Evolutionary conservation across 129 eudicot genomes (phyloP).

Genomic region (Rutidosis leptorrhynchoides): DNA sequence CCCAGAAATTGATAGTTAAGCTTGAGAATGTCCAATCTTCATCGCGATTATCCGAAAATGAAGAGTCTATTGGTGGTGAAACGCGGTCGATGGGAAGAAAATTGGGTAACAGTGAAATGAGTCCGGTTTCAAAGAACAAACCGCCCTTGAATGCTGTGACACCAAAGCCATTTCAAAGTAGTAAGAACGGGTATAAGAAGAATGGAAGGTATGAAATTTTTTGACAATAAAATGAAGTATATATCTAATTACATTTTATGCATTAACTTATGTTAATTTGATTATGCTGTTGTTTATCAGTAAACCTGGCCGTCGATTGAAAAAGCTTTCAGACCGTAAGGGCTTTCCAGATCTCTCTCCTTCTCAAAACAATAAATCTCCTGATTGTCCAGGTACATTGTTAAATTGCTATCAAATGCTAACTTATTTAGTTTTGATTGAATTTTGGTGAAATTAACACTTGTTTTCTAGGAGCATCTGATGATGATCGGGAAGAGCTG

Average conservation of each 20-base stretch:
- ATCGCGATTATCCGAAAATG: constrained; percentile 56
- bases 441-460: neutral
- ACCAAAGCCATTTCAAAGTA: constrained; percentile 47
- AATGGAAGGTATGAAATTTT: constrained; percentile 55
- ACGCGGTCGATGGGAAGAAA: constrained; percentile 45
- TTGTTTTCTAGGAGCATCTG: constrained; percentile 60
- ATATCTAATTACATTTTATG: constrained; percentile 12
- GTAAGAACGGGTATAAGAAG: constrained; percentile 59
- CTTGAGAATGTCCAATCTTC: constrained; percentile 57
- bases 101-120: constrained; percentile 31
- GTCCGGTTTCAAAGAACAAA: constrained; percentile 49
- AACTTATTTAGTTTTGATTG: neutral
- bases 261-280: neutral
- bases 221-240: neutral
- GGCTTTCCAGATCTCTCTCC: constrained; percentile 57
- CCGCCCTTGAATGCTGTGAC: constrained; percentile 31
- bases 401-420: neutral
- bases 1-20: constrained; percentile 47
- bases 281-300: constrained; percentile 35
- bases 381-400: constrained; percentile 57
- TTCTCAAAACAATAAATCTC: constrained; percentile 45
- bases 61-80: constrained; percentile 70
- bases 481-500: constrained; percentile 80
- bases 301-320: constrained; percentile 72
- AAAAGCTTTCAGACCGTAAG: constrained; percentile 71